phyloP scores from a whole-genome alignment of 176 grass and related monocot genomes.

The Tillandsia fasciculata region DNA sequence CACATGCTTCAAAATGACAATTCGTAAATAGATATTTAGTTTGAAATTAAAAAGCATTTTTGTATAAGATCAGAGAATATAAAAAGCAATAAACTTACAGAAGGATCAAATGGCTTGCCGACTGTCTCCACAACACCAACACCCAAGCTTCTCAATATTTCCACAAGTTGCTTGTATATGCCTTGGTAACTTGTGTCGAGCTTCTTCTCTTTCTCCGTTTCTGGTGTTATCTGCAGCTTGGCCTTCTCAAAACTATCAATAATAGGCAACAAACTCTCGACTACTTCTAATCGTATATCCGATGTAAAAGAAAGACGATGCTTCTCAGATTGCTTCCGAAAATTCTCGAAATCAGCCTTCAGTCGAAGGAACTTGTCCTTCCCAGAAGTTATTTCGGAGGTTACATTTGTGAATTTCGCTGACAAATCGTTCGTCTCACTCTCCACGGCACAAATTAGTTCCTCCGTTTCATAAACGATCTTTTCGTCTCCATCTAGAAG shows the following conservation, averaged over 20 bases:
- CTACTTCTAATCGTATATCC: conserved; percentile 63
- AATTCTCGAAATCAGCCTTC: conserved; percentile 95
- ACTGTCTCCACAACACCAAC: conserved; percentile 77
- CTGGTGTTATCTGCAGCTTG: conserved; percentile 42
- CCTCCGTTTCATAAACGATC: conserved; percentile 48
- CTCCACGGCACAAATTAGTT: conserved; percentile 40
- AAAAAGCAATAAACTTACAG: conserved; percentile 39
- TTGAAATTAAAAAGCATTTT: not conserved
- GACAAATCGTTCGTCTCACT: conserved; percentile 49
- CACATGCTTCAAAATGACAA: no score
- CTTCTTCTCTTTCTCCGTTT: conserved; percentile 66
- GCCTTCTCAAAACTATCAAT: conserved; percentile 83
- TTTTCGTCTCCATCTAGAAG: conserved; percentile 58
- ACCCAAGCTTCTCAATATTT: conserved; percentile 77
- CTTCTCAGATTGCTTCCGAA: conserved; percentile 83
- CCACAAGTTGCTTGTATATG: conserved; percentile 82
- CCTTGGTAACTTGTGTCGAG: conserved; percentile 80
- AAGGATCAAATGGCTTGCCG: conserved; percentile 96
- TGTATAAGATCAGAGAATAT: not conserved
- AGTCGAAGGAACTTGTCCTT: conserved; percentile 71
- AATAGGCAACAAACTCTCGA: conserved; percentile 51
- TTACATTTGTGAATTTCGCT: conserved; percentile 36
- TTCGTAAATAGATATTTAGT: not conserved
- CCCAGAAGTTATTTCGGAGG: conserved; percentile 50
- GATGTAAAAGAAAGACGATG: conserved; percentile 70